Evolutionary conservation across 2,329 filamentous ascomycete genomes (phyloP).

Genomic region (Cercospora sp.): DNA sequence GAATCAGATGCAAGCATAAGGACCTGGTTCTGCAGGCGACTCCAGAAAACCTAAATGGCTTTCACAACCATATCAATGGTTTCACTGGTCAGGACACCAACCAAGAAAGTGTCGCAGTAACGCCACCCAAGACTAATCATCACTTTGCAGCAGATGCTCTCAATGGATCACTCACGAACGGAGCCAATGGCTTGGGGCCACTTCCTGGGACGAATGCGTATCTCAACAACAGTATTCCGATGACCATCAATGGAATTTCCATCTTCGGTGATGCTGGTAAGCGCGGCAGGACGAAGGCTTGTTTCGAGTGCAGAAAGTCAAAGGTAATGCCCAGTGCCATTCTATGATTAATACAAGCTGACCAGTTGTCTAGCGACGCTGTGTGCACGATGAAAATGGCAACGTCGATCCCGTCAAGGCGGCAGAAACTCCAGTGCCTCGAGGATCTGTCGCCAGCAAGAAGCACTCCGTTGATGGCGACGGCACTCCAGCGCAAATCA

Average conservation of each 20-base stretch:
- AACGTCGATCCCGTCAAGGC: slow-evolving; percentile 65
- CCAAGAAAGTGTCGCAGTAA: slow-evolving; percentile 34
- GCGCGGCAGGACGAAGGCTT: slow-evolving; percentile 59
- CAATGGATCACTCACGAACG: slow-evolving; percentile 16
- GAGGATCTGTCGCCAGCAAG: slow-evolving; percentile 58
- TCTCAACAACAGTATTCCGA: slow-evolving; percentile 41
- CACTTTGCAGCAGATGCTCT: slow-evolving; percentile 17
- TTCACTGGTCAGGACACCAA: slow-evolving; percentile 19
- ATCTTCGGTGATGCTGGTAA: slow-evolving; percentile 52
- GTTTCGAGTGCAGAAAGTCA: slow-evolving; percentile 66
- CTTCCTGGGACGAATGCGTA: slow-evolving; percentile 38
- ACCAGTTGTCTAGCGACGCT: slow-evolving; percentile 54
- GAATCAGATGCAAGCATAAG: slow-evolving; percentile 65
- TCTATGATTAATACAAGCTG: slow-evolving; percentile 11
- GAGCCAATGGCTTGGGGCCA: slow-evolving; percentile 23
- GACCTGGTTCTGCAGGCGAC: slow-evolving; percentile 48
- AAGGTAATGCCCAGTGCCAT: slow-evolving; percentile 52
- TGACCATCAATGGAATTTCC: slow-evolving; percentile 58
- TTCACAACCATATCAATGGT: slow-evolving; percentile 17
- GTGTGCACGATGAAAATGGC: slow-evolving; percentile 65
- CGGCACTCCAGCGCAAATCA: slow-evolving; percentile 30
- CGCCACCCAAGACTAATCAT: slow-evolving; percentile 28
- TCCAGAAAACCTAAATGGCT: slow-evolving; percentile 17
- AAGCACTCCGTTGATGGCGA: slow-evolving; percentile 50
- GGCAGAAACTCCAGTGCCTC: slow-evolving; percentile 60